These are phyloP conservation scores for Trichoderma hamatum DNA, from an alignment of 2,329 filamentous ascomycete genomes.

Conservation along the genomic window DNA sequence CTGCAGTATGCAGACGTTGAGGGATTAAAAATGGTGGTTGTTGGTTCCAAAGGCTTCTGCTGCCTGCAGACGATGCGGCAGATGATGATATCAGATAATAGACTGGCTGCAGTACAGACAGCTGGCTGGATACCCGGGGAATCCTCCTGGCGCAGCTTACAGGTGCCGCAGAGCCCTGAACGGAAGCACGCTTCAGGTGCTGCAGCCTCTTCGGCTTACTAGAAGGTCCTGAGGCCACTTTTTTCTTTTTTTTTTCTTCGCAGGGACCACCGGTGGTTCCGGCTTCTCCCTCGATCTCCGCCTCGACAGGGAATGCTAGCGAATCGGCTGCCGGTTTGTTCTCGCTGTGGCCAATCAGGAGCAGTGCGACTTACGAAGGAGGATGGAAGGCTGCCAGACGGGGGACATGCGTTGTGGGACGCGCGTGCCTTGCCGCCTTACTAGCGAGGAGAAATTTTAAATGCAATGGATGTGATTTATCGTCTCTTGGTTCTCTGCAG, in stretches of 20 bases:
- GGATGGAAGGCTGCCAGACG: background rate
- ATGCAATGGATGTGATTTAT: background rate
- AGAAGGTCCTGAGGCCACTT: background rate
- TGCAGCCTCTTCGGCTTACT: slow-evolving; percentile 16
- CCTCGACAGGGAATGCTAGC: slow-evolving; percentile 32
- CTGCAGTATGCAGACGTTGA: background rate
- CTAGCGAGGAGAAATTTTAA: slow-evolving; percentile 15
- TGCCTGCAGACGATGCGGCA: background rate
- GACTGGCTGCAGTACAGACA: too few relatives aligned
- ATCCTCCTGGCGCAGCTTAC: too few relatives aligned
- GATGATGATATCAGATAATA: slow-evolving; percentile 1
- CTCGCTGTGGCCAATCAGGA: slow-evolving; percentile 35
- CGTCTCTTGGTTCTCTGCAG: background rate
- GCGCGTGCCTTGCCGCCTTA: slow-evolving; percentile 29
- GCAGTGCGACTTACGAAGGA: background rate
- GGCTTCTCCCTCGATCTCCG: slow-evolving; percentile 37
- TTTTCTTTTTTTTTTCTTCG: background rate
- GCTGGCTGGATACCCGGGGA: too few relatives aligned
- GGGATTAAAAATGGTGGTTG: background rate
- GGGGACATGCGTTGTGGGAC: slow-evolving; percentile 10
- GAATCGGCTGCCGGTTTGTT: slow-evolving; percentile 39
- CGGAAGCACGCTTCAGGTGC: background rate
- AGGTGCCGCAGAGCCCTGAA: background rate
- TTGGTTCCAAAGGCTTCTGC: background rate
- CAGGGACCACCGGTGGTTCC: slow-evolving; percentile 31